Evolutionary conservation across 768 basidiomycete species (phyloP).

Genomic region (Boletus eberwhitei): DNA sequence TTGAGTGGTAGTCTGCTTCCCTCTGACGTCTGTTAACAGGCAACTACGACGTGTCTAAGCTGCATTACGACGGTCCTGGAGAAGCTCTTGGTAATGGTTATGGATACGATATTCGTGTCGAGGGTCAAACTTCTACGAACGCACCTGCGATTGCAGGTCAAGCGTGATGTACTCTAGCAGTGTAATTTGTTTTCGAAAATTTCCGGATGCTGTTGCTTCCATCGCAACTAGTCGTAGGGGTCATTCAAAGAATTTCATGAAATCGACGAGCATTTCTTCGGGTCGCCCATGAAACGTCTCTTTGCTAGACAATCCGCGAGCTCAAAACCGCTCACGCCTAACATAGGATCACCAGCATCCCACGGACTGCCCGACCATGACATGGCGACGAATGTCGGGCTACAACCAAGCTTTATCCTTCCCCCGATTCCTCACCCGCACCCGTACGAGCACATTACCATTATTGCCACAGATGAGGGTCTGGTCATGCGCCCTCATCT

Average conservation of each 20-base stretch:
- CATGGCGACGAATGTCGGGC: conserved; percentile 13
- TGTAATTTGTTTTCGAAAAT: conserved; percentile 12
- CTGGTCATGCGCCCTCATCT: conserved; percentile 64
- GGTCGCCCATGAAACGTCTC: conserved; percentile 31
- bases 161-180: conserved; percentile 26
- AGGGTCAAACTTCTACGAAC: conserved; percentile 53
- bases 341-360: background rate
- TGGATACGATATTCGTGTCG: conserved; percentile 73
- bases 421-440: conserved; percentile 74
- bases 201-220: conserved; percentile 3
- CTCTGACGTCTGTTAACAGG: conserved; percentile 43
- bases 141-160: conserved; percentile 36
- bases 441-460: conserved; percentile 65
- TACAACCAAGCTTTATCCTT: conserved; percentile 63
- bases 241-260: background rate
- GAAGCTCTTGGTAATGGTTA: conserved; percentile 71
- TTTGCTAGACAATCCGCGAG: conserved; percentile 23
- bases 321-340: background rate
- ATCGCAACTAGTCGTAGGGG: background rate
- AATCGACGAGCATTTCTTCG: background rate
- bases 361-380: background rate
- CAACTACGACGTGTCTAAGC: conserved; percentile 85
- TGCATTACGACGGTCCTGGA: conserved; percentile 89
- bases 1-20: conserved; percentile 1
- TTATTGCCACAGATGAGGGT: conserved; percentile 57